phyloP scores from a whole-genome alignment of 2,329 filamentous ascomycete genomes.

The Apiospora koreana region DNA sequence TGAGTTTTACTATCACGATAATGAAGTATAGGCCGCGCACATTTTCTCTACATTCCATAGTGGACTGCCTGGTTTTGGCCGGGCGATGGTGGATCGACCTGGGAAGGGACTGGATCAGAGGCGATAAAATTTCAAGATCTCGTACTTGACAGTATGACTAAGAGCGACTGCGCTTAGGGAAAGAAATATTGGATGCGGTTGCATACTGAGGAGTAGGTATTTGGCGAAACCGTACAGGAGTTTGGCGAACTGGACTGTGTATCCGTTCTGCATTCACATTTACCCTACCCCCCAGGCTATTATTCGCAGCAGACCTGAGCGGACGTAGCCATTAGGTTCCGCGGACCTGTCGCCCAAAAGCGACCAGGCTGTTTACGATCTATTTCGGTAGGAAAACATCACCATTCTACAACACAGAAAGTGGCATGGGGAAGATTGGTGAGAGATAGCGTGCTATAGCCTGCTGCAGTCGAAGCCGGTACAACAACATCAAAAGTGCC shows the following conservation, averaged over 20 bases:
- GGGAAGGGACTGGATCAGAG: neutral
- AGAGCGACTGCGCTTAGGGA: neutral
- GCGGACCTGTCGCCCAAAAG: neutral
- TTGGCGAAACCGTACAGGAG: neutral
- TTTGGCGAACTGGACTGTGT: neutral
- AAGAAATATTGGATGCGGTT: neutral
- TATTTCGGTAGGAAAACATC: neutral
- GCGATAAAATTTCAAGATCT: neutral
- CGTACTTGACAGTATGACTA: neutral
- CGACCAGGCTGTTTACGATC: neutral
- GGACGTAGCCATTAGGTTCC: neutral
- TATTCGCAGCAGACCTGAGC: neutral
- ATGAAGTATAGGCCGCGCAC: constrained; percentile 58
- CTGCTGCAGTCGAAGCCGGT: neutral
- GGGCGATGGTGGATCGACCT: neutral
- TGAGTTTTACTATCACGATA: constrained; percentile 91
- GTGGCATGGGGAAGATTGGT: neutral
- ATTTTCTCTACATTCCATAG: neutral
- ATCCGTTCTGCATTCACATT: neutral
- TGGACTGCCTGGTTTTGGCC: neutral
- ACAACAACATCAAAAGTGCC: neutral
- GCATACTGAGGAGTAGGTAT: neutral
- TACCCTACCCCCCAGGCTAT: neutral
- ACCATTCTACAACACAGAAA: neutral
- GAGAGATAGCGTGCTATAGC: neutral